These are phyloP conservation scores for Parascedosporium putredinis DNA, from an alignment of 2,329 filamentous ascomycete species.

Conservation along the genomic window DNA sequence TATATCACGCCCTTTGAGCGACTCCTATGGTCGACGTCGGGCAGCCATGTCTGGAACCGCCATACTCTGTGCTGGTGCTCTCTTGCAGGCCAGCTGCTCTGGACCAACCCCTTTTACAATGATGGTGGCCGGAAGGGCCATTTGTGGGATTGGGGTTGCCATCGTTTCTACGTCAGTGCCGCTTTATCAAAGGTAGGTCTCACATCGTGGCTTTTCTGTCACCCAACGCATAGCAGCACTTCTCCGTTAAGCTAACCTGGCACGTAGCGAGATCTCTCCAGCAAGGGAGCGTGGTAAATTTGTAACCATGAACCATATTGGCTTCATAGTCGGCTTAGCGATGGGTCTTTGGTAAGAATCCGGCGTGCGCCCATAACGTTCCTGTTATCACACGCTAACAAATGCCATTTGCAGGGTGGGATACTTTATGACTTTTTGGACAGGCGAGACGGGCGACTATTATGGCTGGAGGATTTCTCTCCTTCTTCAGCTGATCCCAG, in stretches of 20 bases:
- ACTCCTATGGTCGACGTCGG: constrained; percentile 39
- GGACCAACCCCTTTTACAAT: constrained; percentile 30
- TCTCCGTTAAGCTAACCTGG: background rate
- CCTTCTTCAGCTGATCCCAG: constrained; percentile 40
- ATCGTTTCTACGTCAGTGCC: constrained; percentile 47
- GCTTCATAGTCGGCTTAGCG: constrained; percentile 44
- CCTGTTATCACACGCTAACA: no score
- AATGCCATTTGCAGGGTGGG: constrained; percentile 47
- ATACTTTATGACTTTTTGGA: constrained; percentile 46
- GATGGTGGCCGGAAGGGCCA: constrained; percentile 40
- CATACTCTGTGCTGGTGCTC: constrained; percentile 36
- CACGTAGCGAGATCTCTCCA: constrained; percentile 44
- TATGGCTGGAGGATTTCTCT: constrained; percentile 45
- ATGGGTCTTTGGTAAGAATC: constrained; percentile 48
- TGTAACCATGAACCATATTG: constrained; percentile 49
- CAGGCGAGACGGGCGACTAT: constrained; percentile 26
- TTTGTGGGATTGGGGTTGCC: constrained; percentile 42
- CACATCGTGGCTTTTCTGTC: background rate
- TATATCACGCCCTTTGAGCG: constrained; percentile 39
- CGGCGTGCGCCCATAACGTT: no score
- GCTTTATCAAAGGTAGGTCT: constrained; percentile 41
- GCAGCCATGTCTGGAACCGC: constrained; percentile 37
- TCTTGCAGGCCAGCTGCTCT: constrained; percentile 33
- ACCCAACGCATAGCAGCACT: background rate
- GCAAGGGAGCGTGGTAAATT: constrained; percentile 42